Evolutionary conservation across 345 rosid genomes (phyloP), one percentile per base, ranked within the genome.

Genomic region (Nasturtium officinale): DNA sequence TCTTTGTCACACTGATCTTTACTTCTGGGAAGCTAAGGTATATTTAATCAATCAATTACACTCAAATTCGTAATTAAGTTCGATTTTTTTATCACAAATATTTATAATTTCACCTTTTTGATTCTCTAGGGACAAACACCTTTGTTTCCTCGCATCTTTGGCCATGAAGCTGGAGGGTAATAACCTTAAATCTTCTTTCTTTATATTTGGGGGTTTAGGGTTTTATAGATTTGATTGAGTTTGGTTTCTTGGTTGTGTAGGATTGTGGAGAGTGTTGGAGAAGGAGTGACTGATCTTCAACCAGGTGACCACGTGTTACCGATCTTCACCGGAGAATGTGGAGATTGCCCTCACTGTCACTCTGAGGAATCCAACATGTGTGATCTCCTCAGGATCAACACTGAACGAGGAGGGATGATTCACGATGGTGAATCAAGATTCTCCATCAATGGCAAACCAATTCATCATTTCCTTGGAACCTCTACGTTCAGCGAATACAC

Each of bases 11-110:
- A 90, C 95, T 5, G 98, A 92, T 79, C 87, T 90, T 73, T 92
- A 92, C 84, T 92, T 90, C 85, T 92, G 98, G 98, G 98, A 92
- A 65, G 95, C 98, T 8, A 92, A 88, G 97, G 97, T 87, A 48
- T n/a, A 23, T 1, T 23, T 23, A 0, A n/a, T 13, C 2, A 43
- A 35, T 18, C 2, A 13, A 7, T 61, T 9, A 7, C 0, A 21
- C 5, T 2, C 33, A 35, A n/a, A 23, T 12, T 18, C 20, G 11
- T 3, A 13, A 58, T 28, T 33, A 16, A 29, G 9, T 17, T 74
- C 23, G 38, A 3, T 12, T 21, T 45, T 45, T 50, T 28, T 45
- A 3, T 40, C 20, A 5, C 2, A 29, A 32, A 11, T 8, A 46
- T 20, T 58, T 1, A 0, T 3, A 26, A 29, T 0, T 9, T 40